phyloP scores from a whole-genome alignment of 2,329 filamentous ascomycete genomes.

The Pseudonectria foliicola region DNA sequence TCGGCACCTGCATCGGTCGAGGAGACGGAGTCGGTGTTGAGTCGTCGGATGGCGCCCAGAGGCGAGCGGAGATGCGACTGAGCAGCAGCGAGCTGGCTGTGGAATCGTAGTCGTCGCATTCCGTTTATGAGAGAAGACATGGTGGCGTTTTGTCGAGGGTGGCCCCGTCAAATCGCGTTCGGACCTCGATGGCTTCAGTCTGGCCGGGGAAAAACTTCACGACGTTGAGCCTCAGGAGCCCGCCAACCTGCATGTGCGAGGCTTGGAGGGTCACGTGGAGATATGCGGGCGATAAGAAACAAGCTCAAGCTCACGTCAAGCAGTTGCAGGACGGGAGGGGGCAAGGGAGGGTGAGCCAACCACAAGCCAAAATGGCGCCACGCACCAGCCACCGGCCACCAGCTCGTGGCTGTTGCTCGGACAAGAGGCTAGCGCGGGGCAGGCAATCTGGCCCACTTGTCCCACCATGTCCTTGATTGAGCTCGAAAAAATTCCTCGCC shows the following conservation, averaged over 20 bases:
- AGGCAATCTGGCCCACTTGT: conserved; percentile 21
- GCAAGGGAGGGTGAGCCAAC: conserved; percentile 3
- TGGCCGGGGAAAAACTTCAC: conserved; percentile 21
- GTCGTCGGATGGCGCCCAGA: conserved; percentile 20
- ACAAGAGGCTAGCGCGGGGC: conserved; percentile 27
- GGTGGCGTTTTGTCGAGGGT: conserved; percentile 16
- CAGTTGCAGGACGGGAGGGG: background rate
- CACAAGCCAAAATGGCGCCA: conserved; percentile 11
- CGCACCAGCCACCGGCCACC: conserved; percentile 10
- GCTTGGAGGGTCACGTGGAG: conserved; percentile 20
- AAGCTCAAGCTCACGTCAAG: background rate
- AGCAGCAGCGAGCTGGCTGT: conserved; percentile 21
- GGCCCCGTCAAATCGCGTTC: conserved; percentile 17
- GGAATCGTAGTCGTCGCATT: conserved; percentile 30
- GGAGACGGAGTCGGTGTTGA: conserved; percentile 17
- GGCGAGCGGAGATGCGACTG: conserved; percentile 22
- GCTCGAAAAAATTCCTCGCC: conserved; percentile 28
- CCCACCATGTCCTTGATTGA: conserved; percentile 12
- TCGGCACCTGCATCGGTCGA: conserved; percentile 5
- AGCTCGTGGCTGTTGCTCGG: conserved; percentile 20
- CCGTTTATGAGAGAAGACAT: conserved; percentile 31
- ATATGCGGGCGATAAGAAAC: conserved; percentile 4
- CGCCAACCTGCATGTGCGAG: conserved; percentile 4
- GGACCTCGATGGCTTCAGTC: conserved; percentile 14
- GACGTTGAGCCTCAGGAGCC: conserved; percentile 7